Conservation (phyloP, 306 rosid species). For the Hippophae tibetana region DNA sequence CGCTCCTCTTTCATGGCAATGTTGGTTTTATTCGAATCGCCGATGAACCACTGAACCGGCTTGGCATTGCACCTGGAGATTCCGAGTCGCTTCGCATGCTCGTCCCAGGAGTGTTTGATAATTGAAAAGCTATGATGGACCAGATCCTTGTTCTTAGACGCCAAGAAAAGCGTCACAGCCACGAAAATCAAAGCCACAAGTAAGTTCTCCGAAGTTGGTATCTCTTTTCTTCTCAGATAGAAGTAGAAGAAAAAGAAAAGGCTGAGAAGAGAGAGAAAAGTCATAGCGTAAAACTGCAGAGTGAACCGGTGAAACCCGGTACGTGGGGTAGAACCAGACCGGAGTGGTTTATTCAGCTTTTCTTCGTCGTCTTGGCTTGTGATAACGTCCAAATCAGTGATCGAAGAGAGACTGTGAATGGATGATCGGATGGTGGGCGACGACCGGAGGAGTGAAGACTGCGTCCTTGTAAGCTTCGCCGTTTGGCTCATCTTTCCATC, state of each 20-base stretch:
- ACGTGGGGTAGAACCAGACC: conserved; percentile 28
- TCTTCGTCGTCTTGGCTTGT: conserved; percentile 16
- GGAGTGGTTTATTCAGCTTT: conserved; percentile 19
- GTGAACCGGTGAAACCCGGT: conserved; percentile 35
- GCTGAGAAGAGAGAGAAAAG: conserved; percentile 27
- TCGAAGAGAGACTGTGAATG: conserved; percentile 69
- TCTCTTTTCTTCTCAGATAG: conserved; percentile 36
- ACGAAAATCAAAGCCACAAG: conserved; percentile 61
- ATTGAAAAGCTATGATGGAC: conserved; percentile 38
- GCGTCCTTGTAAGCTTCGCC: conserved; percentile 71
- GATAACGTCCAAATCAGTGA: conserved; percentile 41
- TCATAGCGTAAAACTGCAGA: conserved; percentile 26
- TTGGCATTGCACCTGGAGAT: conserved; percentile 30
- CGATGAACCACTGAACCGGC: conserved; percentile 92
- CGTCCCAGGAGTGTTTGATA: conserved; percentile 55
- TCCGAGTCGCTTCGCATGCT: conserved; percentile 35
- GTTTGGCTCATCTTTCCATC: conserved; percentile 58
- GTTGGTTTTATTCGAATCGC: conserved; percentile 28
- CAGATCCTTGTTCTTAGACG: conserved; percentile 50
- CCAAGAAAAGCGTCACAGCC: conserved; percentile 68
- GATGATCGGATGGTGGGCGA: conserved; percentile 94
- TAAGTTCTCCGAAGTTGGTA: conserved; percentile 68
- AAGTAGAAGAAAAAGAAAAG: conserved; percentile 43
- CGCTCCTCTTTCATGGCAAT: conserved; percentile 20
- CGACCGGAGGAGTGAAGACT: conserved; percentile 75